phyloP scores from a whole-genome alignment of 1,139 yeast genomes.

The Candida buenavistaensis region DNA sequence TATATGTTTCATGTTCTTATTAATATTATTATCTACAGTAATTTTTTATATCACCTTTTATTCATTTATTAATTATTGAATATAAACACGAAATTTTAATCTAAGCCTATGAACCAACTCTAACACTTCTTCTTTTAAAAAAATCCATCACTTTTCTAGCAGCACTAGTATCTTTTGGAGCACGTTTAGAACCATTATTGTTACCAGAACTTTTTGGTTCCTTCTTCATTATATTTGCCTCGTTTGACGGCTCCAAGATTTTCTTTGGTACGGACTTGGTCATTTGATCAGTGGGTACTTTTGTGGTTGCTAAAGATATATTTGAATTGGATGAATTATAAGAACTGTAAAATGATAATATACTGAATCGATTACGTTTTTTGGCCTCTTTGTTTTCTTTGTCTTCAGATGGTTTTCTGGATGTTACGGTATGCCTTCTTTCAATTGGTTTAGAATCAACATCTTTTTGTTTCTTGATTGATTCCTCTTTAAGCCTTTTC shows the following conservation, averaged over 20 bases:
- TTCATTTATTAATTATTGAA: no score
- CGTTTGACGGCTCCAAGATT: slow-evolving; percentile 44
- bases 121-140: slow-evolving; percentile 72
- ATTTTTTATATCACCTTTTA: no score
- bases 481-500: slow-evolving; percentile 2
- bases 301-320: slow-evolving; percentile 13
- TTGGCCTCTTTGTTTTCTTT: slow-evolving; percentile 34
- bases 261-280: slow-evolving; percentile 21
- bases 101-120: slow-evolving; percentile 20
- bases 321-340: slow-evolving; percentile 28
- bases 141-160: slow-evolving; percentile 80
- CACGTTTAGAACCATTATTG: slow-evolving; percentile 17
- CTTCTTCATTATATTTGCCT: slow-evolving; percentile 23
- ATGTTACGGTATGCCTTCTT: slow-evolving; percentile 12
- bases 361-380: slow-evolving; percentile 52
- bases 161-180: slow-evolving; percentile 60
- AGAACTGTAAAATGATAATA: slow-evolving; percentile 50
- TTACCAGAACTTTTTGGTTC: no score
- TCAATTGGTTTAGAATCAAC: slow-evolving; percentile 5
- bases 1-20: no score
- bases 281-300: slow-evolving; percentile 14
- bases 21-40: no score
- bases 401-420: slow-evolving; percentile 8
- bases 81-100: background rate
- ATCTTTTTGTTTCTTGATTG: slow-evolving; percentile 3